Evolutionary conservation across 1,139 yeast genomes (phyloP).

Genomic region (Candida glucosophila): DNA sequence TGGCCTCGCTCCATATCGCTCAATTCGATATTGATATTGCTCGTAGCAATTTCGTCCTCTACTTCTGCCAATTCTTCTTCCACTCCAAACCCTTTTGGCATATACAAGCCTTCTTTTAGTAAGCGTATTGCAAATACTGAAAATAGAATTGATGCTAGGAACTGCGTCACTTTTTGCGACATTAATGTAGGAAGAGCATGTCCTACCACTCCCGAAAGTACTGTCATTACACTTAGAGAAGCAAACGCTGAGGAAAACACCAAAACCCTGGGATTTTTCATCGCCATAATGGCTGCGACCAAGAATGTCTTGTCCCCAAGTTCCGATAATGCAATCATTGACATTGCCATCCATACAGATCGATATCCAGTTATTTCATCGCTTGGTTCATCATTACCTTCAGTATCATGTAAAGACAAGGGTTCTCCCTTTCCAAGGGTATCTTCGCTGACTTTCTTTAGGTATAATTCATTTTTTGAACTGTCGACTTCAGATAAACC

Average conservation of each 20-base stretch:
- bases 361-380: conserved; percentile 1
- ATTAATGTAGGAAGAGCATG: conserved; percentile 81
- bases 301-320: conserved; percentile 95
- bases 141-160: conserved; percentile 73
- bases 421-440: too few species aligned
- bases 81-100: conserved; percentile 78
- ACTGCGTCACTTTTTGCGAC: conserved; percentile 72
- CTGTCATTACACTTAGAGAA: conserved; percentile 86
- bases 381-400: conserved; percentile 22
- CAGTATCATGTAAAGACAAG: too few species aligned
- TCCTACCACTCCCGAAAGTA: conserved; percentile 84
- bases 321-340: conserved; percentile 90
- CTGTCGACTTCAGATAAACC: too few species aligned
- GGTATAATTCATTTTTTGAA: too few species aligned
- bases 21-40: conserved; percentile 44
- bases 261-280: conserved; percentile 76
- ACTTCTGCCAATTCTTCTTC: conserved; percentile 96
- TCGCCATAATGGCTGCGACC: conserved; percentile 96
- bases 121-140: conserved; percentile 76
- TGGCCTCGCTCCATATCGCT: conserved; percentile 53
- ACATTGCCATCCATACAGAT: conserved; percentile 39
- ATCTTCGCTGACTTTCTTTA: too few species aligned
- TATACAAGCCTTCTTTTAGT: conserved; percentile 69
- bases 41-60: conserved; percentile 79
- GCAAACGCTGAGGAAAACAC: conserved; percentile 84